Evolutionary conservation across 148 eudicot species (phyloP).

Genomic region (Dysphania ambrosioides): DNA sequence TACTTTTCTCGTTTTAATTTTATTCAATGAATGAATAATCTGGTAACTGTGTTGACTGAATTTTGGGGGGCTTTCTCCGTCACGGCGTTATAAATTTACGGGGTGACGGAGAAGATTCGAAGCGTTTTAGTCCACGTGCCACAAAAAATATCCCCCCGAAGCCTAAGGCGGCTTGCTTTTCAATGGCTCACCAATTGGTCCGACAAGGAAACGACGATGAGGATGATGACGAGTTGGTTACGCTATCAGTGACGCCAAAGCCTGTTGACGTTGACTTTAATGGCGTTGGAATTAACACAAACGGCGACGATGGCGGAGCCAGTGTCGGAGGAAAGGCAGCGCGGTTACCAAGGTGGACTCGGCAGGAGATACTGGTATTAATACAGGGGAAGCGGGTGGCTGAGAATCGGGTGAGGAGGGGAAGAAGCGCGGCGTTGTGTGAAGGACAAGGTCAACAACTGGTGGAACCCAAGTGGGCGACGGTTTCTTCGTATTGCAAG

Average conservation of each 20-base stretch:
- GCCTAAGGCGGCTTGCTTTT: too few species aligned
- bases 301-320: conserved; percentile 11
- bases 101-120: too few species aligned
- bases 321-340: conserved; percentile 43
- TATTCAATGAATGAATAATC: too few species aligned
- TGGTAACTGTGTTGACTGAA: too few species aligned
- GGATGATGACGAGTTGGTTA: background rate
- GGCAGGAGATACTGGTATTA: conserved; percentile 79
- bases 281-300: too few species aligned
- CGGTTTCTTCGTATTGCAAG: conserved; percentile 74
- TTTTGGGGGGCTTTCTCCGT: too few species aligned
- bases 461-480: conserved; percentile 80
- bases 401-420: conserved; percentile 65
- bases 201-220: background rate
- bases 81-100: too few species aligned
- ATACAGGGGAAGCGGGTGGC: conserved; percentile 84
- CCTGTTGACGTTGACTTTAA: conserved; percentile 6
- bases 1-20: too few species aligned
- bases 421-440: conserved; percentile 33
- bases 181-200: background rate
- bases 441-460: conserved; percentile 18
- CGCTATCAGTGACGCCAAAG: background rate
- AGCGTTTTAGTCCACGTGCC: too few species aligned
- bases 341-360: conserved; percentile 78
- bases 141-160: too few species aligned